phyloP scores from a whole-genome alignment of 352 stramenopile genomes.

The Pythium rhizo-oryzae region DNA sequence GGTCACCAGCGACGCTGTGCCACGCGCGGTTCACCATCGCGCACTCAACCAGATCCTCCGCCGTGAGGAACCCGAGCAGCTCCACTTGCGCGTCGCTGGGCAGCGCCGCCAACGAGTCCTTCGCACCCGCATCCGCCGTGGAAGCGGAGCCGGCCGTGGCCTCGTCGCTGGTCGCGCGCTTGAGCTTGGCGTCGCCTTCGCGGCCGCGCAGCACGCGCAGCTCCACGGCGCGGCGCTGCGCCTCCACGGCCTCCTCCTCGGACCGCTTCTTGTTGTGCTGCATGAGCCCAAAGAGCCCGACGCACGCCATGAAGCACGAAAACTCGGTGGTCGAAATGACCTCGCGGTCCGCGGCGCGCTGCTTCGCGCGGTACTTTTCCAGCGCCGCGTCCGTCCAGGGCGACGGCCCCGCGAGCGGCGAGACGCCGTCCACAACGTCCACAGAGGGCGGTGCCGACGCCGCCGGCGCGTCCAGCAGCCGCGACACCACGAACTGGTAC shows the following conservation, averaged over 20 bases:
- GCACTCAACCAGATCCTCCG: slow-evolving; percentile 48
- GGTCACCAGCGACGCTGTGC: slow-evolving; percentile 36
- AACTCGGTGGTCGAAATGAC: slow-evolving; percentile 44
- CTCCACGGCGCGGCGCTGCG: slow-evolving; percentile 27
- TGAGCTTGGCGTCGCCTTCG: neutral
- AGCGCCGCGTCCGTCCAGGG: slow-evolving; percentile 27
- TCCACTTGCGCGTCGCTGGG: slow-evolving; percentile 52
- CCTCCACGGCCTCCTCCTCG: slow-evolving; percentile 21
- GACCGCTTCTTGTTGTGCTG: slow-evolving; percentile 51
- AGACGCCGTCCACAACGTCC: neutral
- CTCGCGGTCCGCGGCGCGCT: slow-evolving; percentile 18
- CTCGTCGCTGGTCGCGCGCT: slow-evolving; percentile 7
- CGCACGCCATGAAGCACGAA: slow-evolving; percentile 58
- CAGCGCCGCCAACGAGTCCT: slow-evolving; percentile 30
- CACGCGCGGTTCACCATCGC: slow-evolving; percentile 48
- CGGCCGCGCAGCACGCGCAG: slow-evolving; percentile 27
- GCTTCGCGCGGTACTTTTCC: slow-evolving; percentile 27
- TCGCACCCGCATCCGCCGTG: no score
- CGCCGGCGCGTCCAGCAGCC: slow-evolving; percentile 13
- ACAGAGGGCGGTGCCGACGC: neutral
- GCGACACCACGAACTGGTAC: slow-evolving; percentile 47
- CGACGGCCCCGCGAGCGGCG: slow-evolving; percentile 1
- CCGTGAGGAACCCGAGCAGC: slow-evolving; percentile 53
- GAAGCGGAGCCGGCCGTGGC: neutral
- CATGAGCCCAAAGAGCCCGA: slow-evolving; percentile 65